Conservation (phyloP, 768 basidiomycete genomes). For the Mycena metata region DNA sequence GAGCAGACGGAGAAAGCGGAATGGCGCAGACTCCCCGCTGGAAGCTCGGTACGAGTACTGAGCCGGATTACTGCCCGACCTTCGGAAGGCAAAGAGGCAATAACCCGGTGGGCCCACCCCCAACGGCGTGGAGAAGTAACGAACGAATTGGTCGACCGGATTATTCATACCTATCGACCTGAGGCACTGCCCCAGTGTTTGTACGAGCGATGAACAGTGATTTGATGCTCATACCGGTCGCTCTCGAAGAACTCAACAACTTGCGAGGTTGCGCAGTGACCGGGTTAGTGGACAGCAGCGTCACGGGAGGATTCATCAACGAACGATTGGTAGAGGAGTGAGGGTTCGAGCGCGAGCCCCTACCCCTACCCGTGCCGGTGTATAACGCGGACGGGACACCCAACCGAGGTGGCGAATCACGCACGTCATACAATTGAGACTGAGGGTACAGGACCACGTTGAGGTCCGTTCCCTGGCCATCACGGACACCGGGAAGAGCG, state of each 20-base stretch:
- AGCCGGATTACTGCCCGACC: background rate
- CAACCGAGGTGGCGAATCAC: background rate
- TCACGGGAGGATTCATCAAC: too few species aligned
- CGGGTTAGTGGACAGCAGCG: too few species aligned
- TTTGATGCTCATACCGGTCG: too few species aligned
- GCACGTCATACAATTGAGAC: background rate
- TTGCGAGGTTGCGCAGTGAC: too few species aligned
- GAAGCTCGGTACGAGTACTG: background rate
- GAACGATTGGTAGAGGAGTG: background rate
- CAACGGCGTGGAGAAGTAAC: background rate
- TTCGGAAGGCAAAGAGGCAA: background rate
- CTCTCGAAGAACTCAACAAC: too few species aligned
- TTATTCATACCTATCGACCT: background rate
- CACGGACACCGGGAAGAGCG: slow-evolving; percentile 3
- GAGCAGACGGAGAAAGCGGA: slow-evolving; percentile 2
- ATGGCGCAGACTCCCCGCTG: slow-evolving; percentile 7
- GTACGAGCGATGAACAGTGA: background rate
- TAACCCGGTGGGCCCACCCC: background rate
- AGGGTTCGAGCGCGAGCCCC: background rate
- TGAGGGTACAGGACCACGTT: background rate
- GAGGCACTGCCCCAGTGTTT: background rate
- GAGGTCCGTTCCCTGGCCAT: background rate
- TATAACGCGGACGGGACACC: slow-evolving; percentile 4
- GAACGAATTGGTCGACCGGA: background rate
- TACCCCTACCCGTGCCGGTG: background rate